Percentiles rank a stretch among this genome's conserved stretches.
Evolutionary conservation across 2,329 filamentous ascomycete genomes (phyloP).

Genomic region (Colletotrichum salicis): DNA sequence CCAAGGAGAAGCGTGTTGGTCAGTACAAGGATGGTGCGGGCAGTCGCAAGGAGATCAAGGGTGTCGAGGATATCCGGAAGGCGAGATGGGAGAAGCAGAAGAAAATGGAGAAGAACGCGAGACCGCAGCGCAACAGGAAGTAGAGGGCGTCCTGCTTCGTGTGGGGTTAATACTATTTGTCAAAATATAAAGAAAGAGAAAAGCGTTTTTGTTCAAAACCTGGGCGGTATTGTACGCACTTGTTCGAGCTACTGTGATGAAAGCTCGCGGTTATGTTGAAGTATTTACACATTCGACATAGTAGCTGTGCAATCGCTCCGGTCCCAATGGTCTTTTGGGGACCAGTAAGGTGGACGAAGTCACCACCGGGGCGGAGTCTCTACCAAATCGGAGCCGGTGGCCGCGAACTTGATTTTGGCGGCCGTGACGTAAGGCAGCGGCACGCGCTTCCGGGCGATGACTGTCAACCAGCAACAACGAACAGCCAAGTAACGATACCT

Average conservation of each 20-base stretch:
- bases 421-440: slow-evolving; percentile 4
- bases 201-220: not conserved
- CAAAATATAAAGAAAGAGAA: not conserved
- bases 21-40: slow-evolving; percentile 78
- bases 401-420: not conserved
- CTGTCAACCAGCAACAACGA: not conserved
- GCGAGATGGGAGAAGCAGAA: slow-evolving; percentile 80
- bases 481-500: not conserved
- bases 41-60: slow-evolving; percentile 82
- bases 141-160: slow-evolving; percentile 12
- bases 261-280: not conserved
- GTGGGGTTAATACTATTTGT: not conserved
- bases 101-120: slow-evolving; percentile 86
- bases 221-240: not conserved
- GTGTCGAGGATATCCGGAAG: slow-evolving; percentile 85
- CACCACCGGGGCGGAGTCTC: not conserved
- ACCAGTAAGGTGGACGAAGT: not conserved
- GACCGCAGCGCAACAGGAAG: slow-evolving; percentile 72
- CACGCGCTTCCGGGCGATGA: not conserved
- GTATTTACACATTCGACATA: not conserved
- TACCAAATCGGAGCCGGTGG: not conserved
- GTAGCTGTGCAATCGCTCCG: no score
- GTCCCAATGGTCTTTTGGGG: no score
- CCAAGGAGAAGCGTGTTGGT: slow-evolving; percentile 84
- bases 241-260: not conserved